Percentiles rank a stretch among this genome's conserved stretches.
Evolutionary conservation across 2,329 filamentous ascomycete genomes (phyloP).

Genomic region (Ceratocystis eucalypticola): DNA sequence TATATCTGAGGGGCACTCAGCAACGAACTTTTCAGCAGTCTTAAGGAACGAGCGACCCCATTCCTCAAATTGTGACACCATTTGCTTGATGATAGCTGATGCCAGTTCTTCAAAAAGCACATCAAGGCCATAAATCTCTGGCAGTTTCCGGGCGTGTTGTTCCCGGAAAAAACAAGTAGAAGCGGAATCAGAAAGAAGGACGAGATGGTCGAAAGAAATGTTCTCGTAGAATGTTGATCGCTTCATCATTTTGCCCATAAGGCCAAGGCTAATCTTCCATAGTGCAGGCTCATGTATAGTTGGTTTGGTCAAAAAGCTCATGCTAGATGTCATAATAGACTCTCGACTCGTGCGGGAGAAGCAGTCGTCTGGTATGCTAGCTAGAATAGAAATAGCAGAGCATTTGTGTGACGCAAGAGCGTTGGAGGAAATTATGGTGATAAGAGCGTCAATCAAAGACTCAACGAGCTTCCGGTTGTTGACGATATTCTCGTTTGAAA

Average conservation of each 20-base stretch:
- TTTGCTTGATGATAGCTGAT: slow-evolving; percentile 29
- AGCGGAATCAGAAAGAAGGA: slow-evolving; percentile 27
- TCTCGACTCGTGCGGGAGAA: slow-evolving; percentile 19
- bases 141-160: background rate
- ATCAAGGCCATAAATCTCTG: slow-evolving; percentile 16
- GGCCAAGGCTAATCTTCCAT: slow-evolving; percentile 17
- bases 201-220: slow-evolving; percentile 31
- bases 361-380: slow-evolving; percentile 19
- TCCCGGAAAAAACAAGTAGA: slow-evolving; percentile 18
- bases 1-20: slow-evolving; percentile 17
- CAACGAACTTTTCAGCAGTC: slow-evolving; percentile 23
- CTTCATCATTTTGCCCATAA: slow-evolving; percentile 34
- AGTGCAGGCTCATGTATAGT: slow-evolving; percentile 11
- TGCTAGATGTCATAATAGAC: slow-evolving; percentile 13
- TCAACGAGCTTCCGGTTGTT: slow-evolving; percentile 19
- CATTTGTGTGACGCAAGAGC: background rate
- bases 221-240: slow-evolving; percentile 39
- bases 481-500: slow-evolving; percentile 20
- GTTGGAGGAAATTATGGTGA: slow-evolving; percentile 10
- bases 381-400: slow-evolving; percentile 15
- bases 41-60: slow-evolving; percentile 31
- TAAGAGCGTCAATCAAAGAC: slow-evolving; percentile 18
- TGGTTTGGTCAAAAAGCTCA: slow-evolving; percentile 13
- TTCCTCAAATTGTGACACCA: slow-evolving; percentile 32
- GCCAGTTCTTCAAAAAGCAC: slow-evolving; percentile 23